Evolutionary conservation across 345 rosid genomes (phyloP).

Genomic region (Pistacia atlantica): DNA sequence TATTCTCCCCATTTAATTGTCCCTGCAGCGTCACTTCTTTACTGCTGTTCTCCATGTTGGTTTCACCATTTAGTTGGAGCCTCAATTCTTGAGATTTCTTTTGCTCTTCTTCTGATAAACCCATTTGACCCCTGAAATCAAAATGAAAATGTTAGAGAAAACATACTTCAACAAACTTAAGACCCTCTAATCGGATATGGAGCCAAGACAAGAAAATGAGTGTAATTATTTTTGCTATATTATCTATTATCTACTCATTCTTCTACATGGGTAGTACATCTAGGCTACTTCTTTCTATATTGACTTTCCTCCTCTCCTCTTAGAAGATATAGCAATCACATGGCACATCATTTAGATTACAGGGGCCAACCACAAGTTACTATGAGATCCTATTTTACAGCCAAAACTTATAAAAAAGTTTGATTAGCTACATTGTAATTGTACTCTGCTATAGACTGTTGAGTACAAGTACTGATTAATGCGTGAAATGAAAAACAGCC

Average conservation of each 20-base stretch:
- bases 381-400: slow-evolving; percentile 5
- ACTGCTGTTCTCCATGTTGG: slow-evolving; percentile 25
- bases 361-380: neutral
- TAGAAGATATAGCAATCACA: neutral
- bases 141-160: slow-evolving; percentile 12
- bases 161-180: neutral
- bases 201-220: neutral
- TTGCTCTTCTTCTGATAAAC: slow-evolving; percentile 75
- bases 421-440: neutral
- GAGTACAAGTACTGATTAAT: neutral
- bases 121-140: slow-evolving; percentile 84
- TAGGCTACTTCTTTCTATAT: neutral
- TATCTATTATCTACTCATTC: neutral
- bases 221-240: neutral
- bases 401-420: neutral
- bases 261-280: neutral
- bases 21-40: slow-evolving; percentile 33
- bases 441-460: neutral
- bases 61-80: slow-evolving; percentile 45
- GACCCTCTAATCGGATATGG: neutral
- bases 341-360: neutral
- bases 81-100: slow-evolving; percentile 58
- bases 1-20: slow-evolving; percentile 27
- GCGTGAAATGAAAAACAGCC: neutral
- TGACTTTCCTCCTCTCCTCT: no score